Percentiles rank a stretch among this genome's conserved stretches.
Conservation (phyloP, 805 yeast species). For the Candida adriatica region DNA sequence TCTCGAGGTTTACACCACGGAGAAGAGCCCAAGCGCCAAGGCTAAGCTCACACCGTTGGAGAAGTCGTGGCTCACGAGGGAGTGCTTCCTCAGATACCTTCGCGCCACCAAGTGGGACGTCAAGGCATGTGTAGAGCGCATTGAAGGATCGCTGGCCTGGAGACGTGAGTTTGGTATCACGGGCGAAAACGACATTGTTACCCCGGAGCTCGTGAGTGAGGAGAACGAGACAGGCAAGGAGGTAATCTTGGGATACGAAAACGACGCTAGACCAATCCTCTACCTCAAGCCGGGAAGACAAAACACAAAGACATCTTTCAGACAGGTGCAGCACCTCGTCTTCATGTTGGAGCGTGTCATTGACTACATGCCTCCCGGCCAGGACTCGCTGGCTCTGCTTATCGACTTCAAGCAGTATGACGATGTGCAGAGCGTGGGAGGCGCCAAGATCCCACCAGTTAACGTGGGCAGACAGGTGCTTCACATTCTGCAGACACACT, state of each 20-base stretch:
- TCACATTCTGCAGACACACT: constrained; percentile 91
- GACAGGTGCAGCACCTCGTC: constrained; percentile 95
- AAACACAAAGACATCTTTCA: constrained; percentile 81
- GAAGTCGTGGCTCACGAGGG: constrained; percentile 89
- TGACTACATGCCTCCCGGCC: constrained; percentile 94
- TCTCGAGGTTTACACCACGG: constrained; percentile 27
- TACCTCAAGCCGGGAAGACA: constrained; percentile 93
- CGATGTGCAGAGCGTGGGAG: constrained; percentile 38
- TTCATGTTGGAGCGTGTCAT: constrained; percentile 88
- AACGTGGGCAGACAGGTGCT: constrained; percentile 87
- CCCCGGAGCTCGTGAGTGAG: constrained; percentile 43
- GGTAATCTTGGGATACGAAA: constrained; percentile 85
- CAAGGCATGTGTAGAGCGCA: constrained; percentile 62
- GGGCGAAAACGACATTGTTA: constrained; percentile 45
- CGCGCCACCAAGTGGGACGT: constrained; percentile 91
- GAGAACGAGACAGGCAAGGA: constrained; percentile 93
- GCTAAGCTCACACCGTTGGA: constrained; percentile 50
- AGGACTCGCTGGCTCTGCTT: constrained; percentile 83
- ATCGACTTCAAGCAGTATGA: constrained; percentile 84
- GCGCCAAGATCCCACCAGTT: constrained; percentile 72
- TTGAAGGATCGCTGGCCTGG: constrained; percentile 81
- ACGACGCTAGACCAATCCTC: constrained; percentile 84
- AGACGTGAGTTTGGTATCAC: constrained; percentile 85
- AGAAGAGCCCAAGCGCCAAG: constrained; percentile 30
- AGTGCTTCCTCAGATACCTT: constrained; percentile 82